Base-by-base conservation (phyloP, 805 yeast species). In the Vanderwaltozyma yarrowii region DNA sequence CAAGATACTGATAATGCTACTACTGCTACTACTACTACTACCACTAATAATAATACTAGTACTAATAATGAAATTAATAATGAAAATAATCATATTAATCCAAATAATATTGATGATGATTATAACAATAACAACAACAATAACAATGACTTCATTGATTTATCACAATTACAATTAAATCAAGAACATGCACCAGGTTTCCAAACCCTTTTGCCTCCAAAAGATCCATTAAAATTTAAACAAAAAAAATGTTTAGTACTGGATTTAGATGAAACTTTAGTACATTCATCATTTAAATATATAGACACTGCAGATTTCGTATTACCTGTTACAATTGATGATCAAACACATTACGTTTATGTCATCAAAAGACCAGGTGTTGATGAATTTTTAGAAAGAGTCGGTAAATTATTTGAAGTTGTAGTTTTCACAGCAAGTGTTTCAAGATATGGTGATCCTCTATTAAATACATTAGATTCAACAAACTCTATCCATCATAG, bases 301-400 rank as follows among this genome's bases (percentile, higher is more conserved):
- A 71, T 92, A 40, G 76, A 94, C 42, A 81, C 87, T 32, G 95
- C 96, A 1, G 99, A 92, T 63, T 92, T 92, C 63, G 94, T 94
- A 33, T 85, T 92, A 35, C 97, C 98, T 13, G 98, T 92, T 37
- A 97, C 89, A 59, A 89, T 92, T 45, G 37, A 38, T 52, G 80
- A 80, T 51, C 89, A 84, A 58, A 71, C 79, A 24, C 97, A 92
- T 60, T 89, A 85, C 53, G 98, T 92, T 32, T 92, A 87, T 58
- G 98, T 92, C 18, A 87, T 88, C 40, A 92, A 92, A 57, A 74
- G 99, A 52, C 99, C 99, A 1, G 98, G 98, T 1, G 97, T 94
- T 36, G 98, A 92, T 62, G 94, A 85, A 56, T 92, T 92, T 54
- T 67, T 92, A 66, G 67, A 66, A 50, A 71, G 74, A 46, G 95